Evolutionary conservation across 768 basidiomycete species (phyloP).

Genomic region (Coprinopsis cinerea): DNA sequence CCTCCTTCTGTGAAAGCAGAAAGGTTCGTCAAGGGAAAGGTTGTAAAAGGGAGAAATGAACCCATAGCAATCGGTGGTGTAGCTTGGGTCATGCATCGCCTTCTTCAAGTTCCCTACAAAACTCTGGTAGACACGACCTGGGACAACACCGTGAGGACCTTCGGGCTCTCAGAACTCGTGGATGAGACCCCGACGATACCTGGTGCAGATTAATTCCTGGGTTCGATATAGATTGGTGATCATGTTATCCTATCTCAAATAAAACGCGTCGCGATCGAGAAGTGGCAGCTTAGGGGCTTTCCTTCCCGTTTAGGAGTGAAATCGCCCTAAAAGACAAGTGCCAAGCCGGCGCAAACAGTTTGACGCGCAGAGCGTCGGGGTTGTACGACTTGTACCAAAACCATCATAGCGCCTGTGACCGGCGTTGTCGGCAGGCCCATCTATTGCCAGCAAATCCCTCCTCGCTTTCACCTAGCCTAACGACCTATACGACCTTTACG

Average conservation of each 20-base stretch:
- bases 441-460: not conserved
- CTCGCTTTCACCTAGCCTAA: not conserved
- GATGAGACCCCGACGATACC: not conserved
- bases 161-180: conserved; percentile 32
- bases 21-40: conserved; percentile 48
- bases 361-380: too few species aligned
- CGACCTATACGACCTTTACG: conserved; percentile 34
- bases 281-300: not conserved
- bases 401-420: not conserved
- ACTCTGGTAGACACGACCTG: conserved; percentile 51
- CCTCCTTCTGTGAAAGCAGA: conserved; percentile 50
- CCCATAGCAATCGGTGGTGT: conserved; percentile 60
- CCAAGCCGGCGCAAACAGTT: too few species aligned
- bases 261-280: too few species aligned
- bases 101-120: conserved; percentile 45
- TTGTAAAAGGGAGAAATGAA: conserved; percentile 77
- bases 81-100: conserved; percentile 60
- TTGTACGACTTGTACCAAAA: too few species aligned
- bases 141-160: conserved; percentile 58
- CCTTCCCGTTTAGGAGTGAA: not conserved
- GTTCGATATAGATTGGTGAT: not conserved
- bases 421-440: not conserved
- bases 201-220: not conserved
- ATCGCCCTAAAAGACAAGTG: not conserved
- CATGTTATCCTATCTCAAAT: too few species aligned